These are phyloP conservation scores for Ceratocystiopsis sp. DNA, from an alignment of 2,329 filamentous ascomycete species.

Conservation along the genomic window DNA sequence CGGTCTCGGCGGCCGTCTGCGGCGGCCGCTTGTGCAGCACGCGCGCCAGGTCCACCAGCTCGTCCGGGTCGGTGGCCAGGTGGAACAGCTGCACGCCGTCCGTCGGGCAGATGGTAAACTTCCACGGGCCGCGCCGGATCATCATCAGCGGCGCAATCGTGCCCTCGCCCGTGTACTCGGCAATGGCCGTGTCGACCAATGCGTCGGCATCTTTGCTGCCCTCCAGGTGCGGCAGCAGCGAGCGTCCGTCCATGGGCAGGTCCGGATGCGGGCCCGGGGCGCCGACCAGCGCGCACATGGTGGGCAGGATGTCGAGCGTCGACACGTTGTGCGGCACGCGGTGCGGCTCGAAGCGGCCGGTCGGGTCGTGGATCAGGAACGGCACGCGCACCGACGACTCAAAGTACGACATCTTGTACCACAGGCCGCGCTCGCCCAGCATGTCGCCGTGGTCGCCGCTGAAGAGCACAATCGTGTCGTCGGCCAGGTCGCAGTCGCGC, in stretches of 20 bases:
- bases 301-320: constrained; percentile 79
- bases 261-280: constrained; percentile 43
- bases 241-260: constrained; percentile 74
- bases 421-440: constrained; percentile 79
- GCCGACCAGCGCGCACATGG: constrained; percentile 68
- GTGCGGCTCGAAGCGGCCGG: constrained; percentile 48
- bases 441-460: constrained; percentile 92
- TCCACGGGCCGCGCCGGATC: constrained; percentile 81
- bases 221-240: constrained; percentile 62
- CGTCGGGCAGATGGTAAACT: constrained; percentile 72
- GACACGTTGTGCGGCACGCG: constrained; percentile 73
- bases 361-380: constrained; percentile 67
- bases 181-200: constrained; percentile 73
- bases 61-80: constrained; percentile 54
- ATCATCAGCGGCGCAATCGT: constrained; percentile 82
- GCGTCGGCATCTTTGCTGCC: constrained; percentile 20
- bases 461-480: constrained; percentile 84
- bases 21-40: constrained; percentile 17
- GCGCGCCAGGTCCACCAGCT: constrained; percentile 56
- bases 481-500: constrained; percentile 60
- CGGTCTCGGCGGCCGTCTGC: constrained; percentile 25
- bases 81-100: constrained; percentile 79
- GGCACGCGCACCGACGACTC: constrained; percentile 83
- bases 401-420: constrained; percentile 93
- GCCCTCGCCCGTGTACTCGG: constrained; percentile 89